phyloP scores from a whole-genome alignment of 495 filamentous ascomycete species.

The Penicillium alfredii region DNA sequence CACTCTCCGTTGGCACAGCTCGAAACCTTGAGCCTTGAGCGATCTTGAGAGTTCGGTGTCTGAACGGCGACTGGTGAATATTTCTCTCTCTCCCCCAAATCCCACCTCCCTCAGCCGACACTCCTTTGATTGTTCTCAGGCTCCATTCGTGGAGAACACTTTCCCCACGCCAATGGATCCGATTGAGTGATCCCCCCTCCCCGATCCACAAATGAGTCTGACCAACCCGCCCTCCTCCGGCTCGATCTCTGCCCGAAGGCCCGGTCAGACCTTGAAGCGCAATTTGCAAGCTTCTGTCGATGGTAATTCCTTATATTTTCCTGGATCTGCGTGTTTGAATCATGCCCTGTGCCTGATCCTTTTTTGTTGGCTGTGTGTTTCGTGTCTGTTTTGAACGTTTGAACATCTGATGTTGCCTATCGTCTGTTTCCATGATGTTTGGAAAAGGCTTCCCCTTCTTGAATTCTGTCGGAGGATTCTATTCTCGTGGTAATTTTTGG shows the following conservation, averaged over 20 bases:
- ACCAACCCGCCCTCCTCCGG: constrained; percentile 52
- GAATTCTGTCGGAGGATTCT: constrained; percentile 39
- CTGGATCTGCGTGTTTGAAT: constrained; percentile 11
- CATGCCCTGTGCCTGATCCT: constrained; percentile 8
- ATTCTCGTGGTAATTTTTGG: constrained; percentile 46
- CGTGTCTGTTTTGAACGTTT: no score
- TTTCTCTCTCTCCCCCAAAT: no score
- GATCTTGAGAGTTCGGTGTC: no score
- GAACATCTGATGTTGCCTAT: no score
- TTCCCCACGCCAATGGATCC: constrained; percentile 3
- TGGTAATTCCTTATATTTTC: constrained; percentile 49
- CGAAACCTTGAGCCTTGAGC: no score
- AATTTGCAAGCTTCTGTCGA: constrained; percentile 73
- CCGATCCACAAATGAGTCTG: constrained; percentile 40
- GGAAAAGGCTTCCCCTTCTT: constrained; percentile 38
- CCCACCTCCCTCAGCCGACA: no score
- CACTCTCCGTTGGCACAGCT: no score
- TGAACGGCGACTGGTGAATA: no score
- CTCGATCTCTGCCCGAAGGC: constrained; percentile 40
- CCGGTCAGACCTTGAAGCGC: constrained; percentile 58
- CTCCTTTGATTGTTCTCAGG: no score
- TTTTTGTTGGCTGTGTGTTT: no score
- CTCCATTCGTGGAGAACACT: constrained; percentile 6
- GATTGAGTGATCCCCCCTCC: constrained; percentile 1
- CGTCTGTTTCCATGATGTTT: constrained; percentile 38